Conservation (phyloP, 768 basidiomycete species). For the Hysterangium stoloniferum region DNA sequence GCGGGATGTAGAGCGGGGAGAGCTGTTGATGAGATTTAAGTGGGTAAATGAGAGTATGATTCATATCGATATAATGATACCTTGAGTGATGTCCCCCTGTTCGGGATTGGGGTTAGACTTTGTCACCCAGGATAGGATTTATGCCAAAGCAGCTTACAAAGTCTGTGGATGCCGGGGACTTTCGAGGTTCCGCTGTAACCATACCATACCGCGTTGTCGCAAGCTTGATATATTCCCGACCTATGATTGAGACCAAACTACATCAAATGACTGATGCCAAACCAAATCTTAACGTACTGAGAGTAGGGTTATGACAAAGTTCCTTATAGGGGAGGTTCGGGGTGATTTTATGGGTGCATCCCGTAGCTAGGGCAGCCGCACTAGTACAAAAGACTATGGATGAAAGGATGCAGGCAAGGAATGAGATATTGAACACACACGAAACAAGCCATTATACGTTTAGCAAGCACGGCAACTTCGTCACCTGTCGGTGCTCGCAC, state of each 20-base stretch:
- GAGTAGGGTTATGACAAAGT: constrained; percentile 57
- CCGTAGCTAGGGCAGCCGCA: constrained; percentile 61
- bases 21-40: constrained; percentile 21
- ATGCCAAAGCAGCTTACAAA: constrained; percentile 45
- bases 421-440: constrained; percentile 36
- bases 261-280: neutral
- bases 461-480: constrained; percentile 48
- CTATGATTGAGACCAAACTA: constrained; percentile 28
- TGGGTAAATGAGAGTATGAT: neutral
- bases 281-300: constrained; percentile 33
- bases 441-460: constrained; percentile 65
- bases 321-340: constrained; percentile 36
- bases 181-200: constrained; percentile 56
- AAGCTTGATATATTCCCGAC: constrained; percentile 55
- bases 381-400: constrained; percentile 27
- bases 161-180: constrained; percentile 75
- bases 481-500: constrained; percentile 63
- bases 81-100: constrained; percentile 71
- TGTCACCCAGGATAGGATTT: neutral
- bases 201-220: constrained; percentile 43
- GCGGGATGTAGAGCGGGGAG: constrained; percentile 69
- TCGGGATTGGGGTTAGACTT: neutral
- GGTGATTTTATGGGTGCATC: constrained; percentile 43
- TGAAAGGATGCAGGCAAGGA: neutral
- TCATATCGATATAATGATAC: constrained; percentile 28